Base-by-base conservation (phyloP, 345 rosid species). In the Rubroshorea leprosula region DNA sequence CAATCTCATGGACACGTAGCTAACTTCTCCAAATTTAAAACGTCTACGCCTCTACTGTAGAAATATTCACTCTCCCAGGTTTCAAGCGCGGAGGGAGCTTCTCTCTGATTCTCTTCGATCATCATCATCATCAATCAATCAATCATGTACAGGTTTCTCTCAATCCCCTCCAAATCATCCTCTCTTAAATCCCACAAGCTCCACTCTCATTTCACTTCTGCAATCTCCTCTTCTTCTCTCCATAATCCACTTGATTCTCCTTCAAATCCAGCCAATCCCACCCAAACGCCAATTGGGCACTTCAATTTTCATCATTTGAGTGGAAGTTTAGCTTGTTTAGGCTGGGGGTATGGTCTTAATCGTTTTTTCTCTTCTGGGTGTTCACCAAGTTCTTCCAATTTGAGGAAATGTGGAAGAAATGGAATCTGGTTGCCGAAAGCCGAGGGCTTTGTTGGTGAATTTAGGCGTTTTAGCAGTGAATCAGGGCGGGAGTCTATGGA, bases 401-500 rank as follows among this genome's bases (percentile, higher is more conserved):
- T 53, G 55, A 53, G 17, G 41, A 58, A 21, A 43, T 65, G 22
- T 22, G 23, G 51, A 23, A 21, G 25, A 12, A 68, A 54, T 24
- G 21, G 63, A 60, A 53, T 43, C 23, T 54, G 57, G 46, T 49
- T 55, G 46, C 27, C 15, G 55, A 61, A 54, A 48, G 23, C 39
- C 25, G 24, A 46, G 41, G 13, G 49, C 20, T 67, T 49, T 49
- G 29, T 60, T 38, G 72, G 72, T 22, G 55, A 35, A 48, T 19
- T 45, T 24, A 76, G 86, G 80, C 64, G 74, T 50, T 68, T 75
- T 58, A 65, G 93, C 63, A 63, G 72, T 64, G 90, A 69, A 55
- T 52, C 70, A 26, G 76, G 62, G 6, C 62, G 95, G 57, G 96
- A 92, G 21, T 76, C 79, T 4, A 76, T 92, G 31, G 95, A 89